Base-by-base conservation (phyloP, 1,284 basidiomycete genomes). In the Lentinula novae-zelandiae region DNA sequence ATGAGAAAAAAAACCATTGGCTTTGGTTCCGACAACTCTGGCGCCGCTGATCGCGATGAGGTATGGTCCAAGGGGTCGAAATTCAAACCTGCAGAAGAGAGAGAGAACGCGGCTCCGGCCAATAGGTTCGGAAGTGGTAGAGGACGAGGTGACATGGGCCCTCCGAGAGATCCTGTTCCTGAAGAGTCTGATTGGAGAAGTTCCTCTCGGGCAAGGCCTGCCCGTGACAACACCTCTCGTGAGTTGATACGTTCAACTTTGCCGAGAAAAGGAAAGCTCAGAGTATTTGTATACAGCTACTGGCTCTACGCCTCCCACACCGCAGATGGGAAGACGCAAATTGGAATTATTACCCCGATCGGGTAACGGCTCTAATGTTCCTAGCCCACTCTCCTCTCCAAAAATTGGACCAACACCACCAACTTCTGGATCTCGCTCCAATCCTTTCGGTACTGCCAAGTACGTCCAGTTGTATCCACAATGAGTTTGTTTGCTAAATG, bases 381-480 rank as follows among this genome's bases (percentile, higher is more conserved):
- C 87, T 15, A 89, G 86, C 31, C 89, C 92, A 3, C 74, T 94
- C 44, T 85, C 90, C 1, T 89, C 90, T 5, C 86, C 90, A 4
- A 90, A 89, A 72, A 82, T 89, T 67, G 76, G 81, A 9, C 72
- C 83, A 12, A 70, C 81, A 15, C 74, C 81, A 42, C 44, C 44
- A 46, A 71, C 79, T 2, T 68, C 79, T 42, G 64, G 74, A 50
- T 71, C 75, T 53, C 74, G 82, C 54, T 70, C 85, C 56, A 93
- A 84, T 70, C 95, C 96, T 1, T 98, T 98, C 71, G 96, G 96
- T 60, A 81, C 83, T 57, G 96, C 96, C 46, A 88, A 77, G 89
- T 92, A 68, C 58, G 15, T 53, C 34, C 31, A 46, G 39, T 40
- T 58, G 20, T 34, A 44, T 33, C 39, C 54, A 60, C 31, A 17